Conservation (phyloP, 2,329 filamentous ascomycete genomes). For the Fusarium brachygibbosum region DNA sequence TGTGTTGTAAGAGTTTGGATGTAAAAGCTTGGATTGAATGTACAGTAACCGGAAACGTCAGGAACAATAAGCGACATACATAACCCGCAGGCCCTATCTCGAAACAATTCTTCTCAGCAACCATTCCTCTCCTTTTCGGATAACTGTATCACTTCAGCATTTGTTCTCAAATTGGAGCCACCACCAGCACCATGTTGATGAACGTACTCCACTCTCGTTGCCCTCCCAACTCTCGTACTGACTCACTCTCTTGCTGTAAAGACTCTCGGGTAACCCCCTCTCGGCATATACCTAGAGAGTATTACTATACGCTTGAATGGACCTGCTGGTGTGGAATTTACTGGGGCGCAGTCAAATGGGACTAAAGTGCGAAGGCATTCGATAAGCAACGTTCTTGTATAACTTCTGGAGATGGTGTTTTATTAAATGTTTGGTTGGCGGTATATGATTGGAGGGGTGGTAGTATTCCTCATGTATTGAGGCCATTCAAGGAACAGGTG, state of each 20-base stretch:
- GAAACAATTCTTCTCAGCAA: background rate
- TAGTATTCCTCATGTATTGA: too few species aligned
- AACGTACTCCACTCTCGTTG: background rate
- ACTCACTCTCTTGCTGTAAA: background rate
- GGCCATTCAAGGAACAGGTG: too few species aligned
- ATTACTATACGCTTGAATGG: slow-evolving; percentile 4
- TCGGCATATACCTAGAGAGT: slow-evolving; percentile 4
- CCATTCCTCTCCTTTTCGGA: too few species aligned
- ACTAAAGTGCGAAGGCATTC: too few species aligned
- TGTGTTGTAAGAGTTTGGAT: background rate
- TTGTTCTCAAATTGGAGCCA: background rate
- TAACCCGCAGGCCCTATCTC: background rate
- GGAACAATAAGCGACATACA: background rate
- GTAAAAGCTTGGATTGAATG: background rate
- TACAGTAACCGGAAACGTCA: background rate
- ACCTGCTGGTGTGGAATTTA: too few species aligned
- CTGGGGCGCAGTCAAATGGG: too few species aligned
- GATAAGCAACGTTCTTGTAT: too few species aligned
- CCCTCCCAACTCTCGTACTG: background rate
- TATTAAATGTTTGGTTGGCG: too few species aligned
- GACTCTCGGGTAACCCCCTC: slow-evolving; percentile 4
- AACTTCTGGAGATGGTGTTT: too few species aligned
- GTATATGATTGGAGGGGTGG: too few species aligned
- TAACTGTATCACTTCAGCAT: background rate
- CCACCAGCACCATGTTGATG: background rate